A percentile compares a stretch with the other conserved stretches of the same genome.
phyloP scores from a whole-genome alignment of 208 protist genomes.

The Endotrypanum monterogeii region DNA sequence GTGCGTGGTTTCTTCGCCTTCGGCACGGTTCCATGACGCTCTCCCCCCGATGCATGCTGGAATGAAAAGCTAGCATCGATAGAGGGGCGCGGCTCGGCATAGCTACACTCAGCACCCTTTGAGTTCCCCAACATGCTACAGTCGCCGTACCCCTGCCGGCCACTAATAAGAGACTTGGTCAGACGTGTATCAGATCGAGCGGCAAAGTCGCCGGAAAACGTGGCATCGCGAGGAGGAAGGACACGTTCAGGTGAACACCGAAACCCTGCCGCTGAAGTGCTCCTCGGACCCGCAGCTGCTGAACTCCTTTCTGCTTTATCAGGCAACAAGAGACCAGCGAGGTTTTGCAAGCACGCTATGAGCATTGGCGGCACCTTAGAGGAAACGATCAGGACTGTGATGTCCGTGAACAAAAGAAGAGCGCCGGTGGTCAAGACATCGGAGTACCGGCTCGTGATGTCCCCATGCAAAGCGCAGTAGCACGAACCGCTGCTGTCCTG shows the following conservation, averaged over 20 bases:
- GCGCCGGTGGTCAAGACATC: constrained; percentile 67
- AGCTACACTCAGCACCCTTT: background rate
- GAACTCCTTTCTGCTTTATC: constrained; percentile 26
- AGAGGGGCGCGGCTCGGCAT: background rate
- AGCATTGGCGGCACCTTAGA: constrained; percentile 67
- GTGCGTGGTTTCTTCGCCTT: background rate
- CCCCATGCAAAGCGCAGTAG: constrained; percentile 79
- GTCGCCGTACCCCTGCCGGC: background rate
- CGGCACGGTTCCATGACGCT: background rate
- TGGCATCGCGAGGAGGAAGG: background rate
- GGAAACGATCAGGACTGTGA: constrained; percentile 57
- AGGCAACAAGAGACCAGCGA: constrained; percentile 73
- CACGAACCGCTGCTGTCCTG: constrained; percentile 62
- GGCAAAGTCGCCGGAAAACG: background rate
- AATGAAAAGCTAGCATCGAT: background rate
- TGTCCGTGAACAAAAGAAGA: constrained; percentile 68
- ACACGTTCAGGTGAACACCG: background rate
- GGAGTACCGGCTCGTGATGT: constrained; percentile 72
- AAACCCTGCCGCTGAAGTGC: background rate
- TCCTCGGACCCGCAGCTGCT: constrained; percentile 5
- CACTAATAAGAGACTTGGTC: background rate
- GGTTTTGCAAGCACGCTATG: constrained; percentile 78
- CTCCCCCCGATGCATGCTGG: background rate
- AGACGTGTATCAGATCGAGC: background rate
- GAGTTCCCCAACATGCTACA: background rate